These are phyloP conservation scores for Dothidotthia symphoricarpi DNA, from an alignment of 2,329 filamentous ascomycete species.

Conservation along the genomic window DNA sequence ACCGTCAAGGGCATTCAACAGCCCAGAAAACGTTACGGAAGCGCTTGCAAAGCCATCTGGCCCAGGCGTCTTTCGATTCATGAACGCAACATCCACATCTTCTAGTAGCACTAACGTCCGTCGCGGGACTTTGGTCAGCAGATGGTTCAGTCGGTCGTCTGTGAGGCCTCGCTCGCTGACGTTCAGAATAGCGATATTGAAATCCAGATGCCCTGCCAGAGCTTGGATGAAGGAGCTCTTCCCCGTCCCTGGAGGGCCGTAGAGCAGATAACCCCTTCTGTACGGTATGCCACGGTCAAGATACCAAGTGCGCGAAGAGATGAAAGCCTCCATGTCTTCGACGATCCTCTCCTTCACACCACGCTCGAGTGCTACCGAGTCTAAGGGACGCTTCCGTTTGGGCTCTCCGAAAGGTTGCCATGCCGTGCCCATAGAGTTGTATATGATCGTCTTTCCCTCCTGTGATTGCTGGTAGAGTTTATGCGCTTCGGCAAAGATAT, in stretches of 20 bases:
- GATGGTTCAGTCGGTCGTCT: slow-evolving; percentile 81
- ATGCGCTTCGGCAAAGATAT: slow-evolving; percentile 85
- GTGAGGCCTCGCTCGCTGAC: slow-evolving; percentile 86
- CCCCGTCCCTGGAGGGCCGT: slow-evolving; percentile 85
- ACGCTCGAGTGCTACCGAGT: slow-evolving; percentile 80
- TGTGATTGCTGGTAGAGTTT: slow-evolving; percentile 72
- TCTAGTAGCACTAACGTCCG: slow-evolving; percentile 81
- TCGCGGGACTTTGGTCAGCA: slow-evolving; percentile 80
- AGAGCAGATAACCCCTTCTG: slow-evolving; percentile 81
- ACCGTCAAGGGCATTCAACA: slow-evolving; percentile 72
- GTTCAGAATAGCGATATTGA: slow-evolving; percentile 89
- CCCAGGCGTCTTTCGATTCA: slow-evolving; percentile 73
- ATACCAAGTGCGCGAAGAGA: slow-evolving; percentile 80
- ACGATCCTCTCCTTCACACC: slow-evolving; percentile 82
- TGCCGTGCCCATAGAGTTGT: slow-evolving; percentile 77
- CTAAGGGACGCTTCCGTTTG: slow-evolving; percentile 79
- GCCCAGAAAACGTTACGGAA: slow-evolving; percentile 89
- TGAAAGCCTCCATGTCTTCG: slow-evolving; percentile 77
- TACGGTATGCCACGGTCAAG: slow-evolving; percentile 93
- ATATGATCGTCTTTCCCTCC: slow-evolving; percentile 91
- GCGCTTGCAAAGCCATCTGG: slow-evolving; percentile 81
- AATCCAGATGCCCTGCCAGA: slow-evolving; percentile 86
- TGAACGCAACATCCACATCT: slow-evolving; percentile 88
- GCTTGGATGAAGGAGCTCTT: slow-evolving; percentile 98
- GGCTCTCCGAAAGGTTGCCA: slow-evolving; percentile 85